phyloP scores from a whole-genome alignment of 768 basidiomycete species.

The Lactarius quietus region DNA sequence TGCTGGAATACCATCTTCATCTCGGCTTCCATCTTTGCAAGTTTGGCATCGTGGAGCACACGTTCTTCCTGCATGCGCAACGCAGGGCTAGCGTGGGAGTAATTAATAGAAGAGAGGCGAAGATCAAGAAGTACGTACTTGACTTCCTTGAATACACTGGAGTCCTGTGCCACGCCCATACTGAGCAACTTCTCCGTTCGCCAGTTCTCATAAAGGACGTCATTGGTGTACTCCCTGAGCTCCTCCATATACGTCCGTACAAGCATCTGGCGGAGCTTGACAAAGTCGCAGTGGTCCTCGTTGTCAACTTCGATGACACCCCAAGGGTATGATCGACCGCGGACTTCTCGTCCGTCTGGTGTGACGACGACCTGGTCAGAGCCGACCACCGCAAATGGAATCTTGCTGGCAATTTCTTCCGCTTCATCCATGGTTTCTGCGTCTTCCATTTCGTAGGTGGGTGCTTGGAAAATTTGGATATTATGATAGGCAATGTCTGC shows the following conservation, averaged over 20 bases:
- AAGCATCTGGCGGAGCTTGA: slow-evolving; percentile 99
- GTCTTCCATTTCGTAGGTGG: slow-evolving; percentile 96
- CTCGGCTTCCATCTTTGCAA: slow-evolving; percentile 99
- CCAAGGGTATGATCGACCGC: slow-evolving; percentile 97
- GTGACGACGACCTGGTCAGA: slow-evolving; percentile 81
- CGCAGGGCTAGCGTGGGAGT: slow-evolving; percentile 63
- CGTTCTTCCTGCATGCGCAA: slow-evolving; percentile 96
- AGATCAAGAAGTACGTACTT: slow-evolving; percentile 59
- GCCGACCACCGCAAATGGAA: slow-evolving; percentile 97
- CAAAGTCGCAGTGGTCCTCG: slow-evolving; percentile 98
- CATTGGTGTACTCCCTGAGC: slow-evolving; percentile 93
- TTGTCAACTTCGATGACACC: slow-evolving; percentile 99
- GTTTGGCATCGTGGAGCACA: slow-evolving; percentile 92
- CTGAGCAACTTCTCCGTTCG: slow-evolving; percentile 91
- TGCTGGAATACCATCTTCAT: slow-evolving; percentile 99
- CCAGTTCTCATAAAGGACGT: slow-evolving; percentile 97
- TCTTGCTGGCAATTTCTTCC: slow-evolving; percentile 97
- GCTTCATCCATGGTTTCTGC: slow-evolving; percentile 97
- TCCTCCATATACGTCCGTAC: slow-evolving; percentile 99
- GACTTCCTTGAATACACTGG: slow-evolving; percentile 97
- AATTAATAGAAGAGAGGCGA: neutral
- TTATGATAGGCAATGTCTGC: slow-evolving; percentile 92
- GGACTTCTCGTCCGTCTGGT: slow-evolving; percentile 86
- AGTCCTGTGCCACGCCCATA: slow-evolving; percentile 98
- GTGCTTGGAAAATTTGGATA: slow-evolving; percentile 98